phyloP scores from a whole-genome alignment of 2,329 filamentous ascomycete genomes.

The Botrytis hyacinthi region DNA sequence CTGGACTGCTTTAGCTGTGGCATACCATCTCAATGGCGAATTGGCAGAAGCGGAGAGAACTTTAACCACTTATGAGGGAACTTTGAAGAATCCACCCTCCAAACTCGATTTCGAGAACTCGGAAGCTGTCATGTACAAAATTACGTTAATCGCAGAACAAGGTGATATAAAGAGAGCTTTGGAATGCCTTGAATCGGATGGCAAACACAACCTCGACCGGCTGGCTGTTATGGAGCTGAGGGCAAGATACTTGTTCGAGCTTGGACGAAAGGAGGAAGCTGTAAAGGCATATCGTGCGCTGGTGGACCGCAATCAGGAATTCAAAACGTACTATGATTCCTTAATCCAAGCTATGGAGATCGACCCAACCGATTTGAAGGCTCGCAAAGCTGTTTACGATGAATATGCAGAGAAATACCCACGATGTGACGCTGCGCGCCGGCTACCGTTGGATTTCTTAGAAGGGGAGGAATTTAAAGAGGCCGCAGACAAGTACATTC shows the following conservation, averaged over 20 bases:
- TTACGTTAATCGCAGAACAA: conserved; percentile 85
- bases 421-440: conserved; percentile 78
- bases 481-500: conserved; percentile 75
- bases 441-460: conserved; percentile 87
- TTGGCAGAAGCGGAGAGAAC: conserved; percentile 85
- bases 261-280: conserved; percentile 77
- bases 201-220: conserved; percentile 77
- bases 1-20: conserved; percentile 96
- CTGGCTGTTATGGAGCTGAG: conserved; percentile 81
- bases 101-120: conserved; percentile 87
- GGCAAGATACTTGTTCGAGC: conserved; percentile 77
- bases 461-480: conserved; percentile 75
- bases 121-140: conserved; percentile 93
- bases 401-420: conserved; percentile 79
- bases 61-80: conserved; percentile 88
- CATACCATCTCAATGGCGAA: conserved; percentile 86
- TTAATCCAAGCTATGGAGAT: conserved; percentile 69
- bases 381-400: conserved; percentile 72
- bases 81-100: conserved; percentile 75
- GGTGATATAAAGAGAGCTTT: conserved; percentile 81
- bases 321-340: conserved; percentile 79
- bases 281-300: conserved; percentile 76
- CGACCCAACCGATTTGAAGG: conserved; percentile 56
- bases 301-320: conserved; percentile 84
- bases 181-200: conserved; percentile 76